Evolutionary conservation across 352 stramenopile genomes (phyloP).

Genomic region (Globisporangium takayamanum): DNA sequence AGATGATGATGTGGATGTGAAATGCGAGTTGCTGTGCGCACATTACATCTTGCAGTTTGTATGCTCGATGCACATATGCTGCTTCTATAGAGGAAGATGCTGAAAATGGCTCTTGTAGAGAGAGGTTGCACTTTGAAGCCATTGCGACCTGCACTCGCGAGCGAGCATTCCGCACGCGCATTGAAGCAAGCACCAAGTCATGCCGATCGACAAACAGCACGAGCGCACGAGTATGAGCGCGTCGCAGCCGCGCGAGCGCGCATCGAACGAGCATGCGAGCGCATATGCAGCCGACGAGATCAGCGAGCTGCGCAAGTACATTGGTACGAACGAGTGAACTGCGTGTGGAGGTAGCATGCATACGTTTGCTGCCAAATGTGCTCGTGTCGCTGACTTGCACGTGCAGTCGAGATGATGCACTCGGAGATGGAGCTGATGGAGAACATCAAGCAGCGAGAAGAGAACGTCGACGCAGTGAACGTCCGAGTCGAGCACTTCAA

Average conservation of each 20-base stretch:
- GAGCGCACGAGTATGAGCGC: background rate
- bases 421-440: slow-evolving; percentile 66
- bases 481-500: slow-evolving; percentile 46
- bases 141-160: background rate
- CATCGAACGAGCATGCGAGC: background rate
- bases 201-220: background rate
- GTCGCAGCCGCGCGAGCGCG: background rate
- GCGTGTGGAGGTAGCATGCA: background rate
- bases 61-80: background rate
- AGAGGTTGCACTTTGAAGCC: slow-evolving; percentile 3
- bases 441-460: slow-evolving; percentile 59
- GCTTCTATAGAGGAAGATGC: background rate
- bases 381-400: background rate
- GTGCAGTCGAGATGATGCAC: slow-evolving; percentile 73
- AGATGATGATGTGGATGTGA: background rate
- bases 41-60: background rate
- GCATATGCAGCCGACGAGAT: slow-evolving; percentile 34
- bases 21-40: slow-evolving; percentile 1
- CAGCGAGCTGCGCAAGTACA: slow-evolving; percentile 56
- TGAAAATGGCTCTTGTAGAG: background rate
- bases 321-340: slow-evolving; percentile 24
- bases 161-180: background rate
- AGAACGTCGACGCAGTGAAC: slow-evolving; percentile 36
- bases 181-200: background rate
- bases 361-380: background rate